Evolutionary conservation across 169 alveolate species (phyloP), one percentile per base, ranked within the genome.

Genomic region (Plasmodium vivax): DNA sequence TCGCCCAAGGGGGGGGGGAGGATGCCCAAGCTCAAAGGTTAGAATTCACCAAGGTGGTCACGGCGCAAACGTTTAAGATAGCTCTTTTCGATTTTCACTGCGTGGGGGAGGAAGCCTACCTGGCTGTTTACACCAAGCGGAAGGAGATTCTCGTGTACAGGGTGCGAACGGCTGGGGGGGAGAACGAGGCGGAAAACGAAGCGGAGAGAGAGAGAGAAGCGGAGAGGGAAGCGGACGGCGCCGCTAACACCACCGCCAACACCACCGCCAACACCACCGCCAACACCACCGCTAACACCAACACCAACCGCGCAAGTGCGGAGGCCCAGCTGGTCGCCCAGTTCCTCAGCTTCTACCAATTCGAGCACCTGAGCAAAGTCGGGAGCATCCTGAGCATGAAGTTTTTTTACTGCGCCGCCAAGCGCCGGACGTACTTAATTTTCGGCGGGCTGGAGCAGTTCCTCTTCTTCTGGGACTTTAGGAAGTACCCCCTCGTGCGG

Each of bases 301-400:
- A 23, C 14, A 9, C 5, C 6, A 16, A 23, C 32, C 14, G 36
- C 9, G 19, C 7, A 2, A 36, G 47, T 14, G 23, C 7, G 36
- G 93, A 84, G 0, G 43, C 93, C 77, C n/a, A 90, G 34, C 71
- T 80, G 74, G 51, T 90, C 8, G 90, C 91, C 14, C 91, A 90
- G 43, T 90, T 90, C 51, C 32, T 80, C 32, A 90, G 82, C 56
- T 90, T 90, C 41, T 90, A 90, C 47, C 45, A 62, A 41, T 90
- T 90, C 36, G 94, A 90, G 41, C 77, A 90, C 73, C 45, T 90
- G 80, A 90, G 80, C 74, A 90, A 90, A 79, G 75, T 90, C 8
- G 94, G 94, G 12, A 90, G 94, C 51, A 90, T 90, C 82, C 51
- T 90, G 54, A 62, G 77, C 79, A 90, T 90, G 94, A 90, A 90